Conservation (phyloP, 78 protist genomes). For the Pigoraptor vietnamica region DNA sequence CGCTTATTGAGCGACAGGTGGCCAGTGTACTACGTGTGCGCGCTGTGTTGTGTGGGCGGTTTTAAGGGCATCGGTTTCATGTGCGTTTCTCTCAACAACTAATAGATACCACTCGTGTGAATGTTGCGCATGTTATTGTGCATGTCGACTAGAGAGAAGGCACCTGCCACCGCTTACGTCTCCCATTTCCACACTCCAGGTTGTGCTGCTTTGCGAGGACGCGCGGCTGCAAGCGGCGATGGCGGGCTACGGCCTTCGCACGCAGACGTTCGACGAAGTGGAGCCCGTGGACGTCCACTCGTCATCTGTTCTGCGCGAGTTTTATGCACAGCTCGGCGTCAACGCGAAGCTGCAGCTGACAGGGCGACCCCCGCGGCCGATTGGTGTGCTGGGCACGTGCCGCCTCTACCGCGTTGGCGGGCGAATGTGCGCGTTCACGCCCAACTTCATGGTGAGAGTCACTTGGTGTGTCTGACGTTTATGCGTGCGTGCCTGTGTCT, state of each 20-base stretch:
- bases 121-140: slow-evolving; percentile 14
- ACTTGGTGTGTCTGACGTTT: no score
- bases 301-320: not conserved
- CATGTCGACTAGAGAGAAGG: no score
- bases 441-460: no score
- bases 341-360: slow-evolving; percentile 5
- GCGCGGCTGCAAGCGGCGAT: not conserved
- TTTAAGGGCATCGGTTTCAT: no score
- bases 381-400: slow-evolving; percentile 1
- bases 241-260: not conserved
- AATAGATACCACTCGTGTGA: no score
- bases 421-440: slow-evolving; percentile 2
- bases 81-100: no score
- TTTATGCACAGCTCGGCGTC: not conserved
- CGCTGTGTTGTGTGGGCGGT: no score
- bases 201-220: not conserved
- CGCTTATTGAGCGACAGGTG: no score
- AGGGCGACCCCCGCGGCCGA: slow-evolving; percentile 1
- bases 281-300: not conserved
- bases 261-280: slow-evolving; percentile 1
- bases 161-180: not conserved
- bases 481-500: no score
- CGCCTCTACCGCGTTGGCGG: not conserved
- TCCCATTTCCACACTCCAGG: not conserved
- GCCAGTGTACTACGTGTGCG: no score